Evolutionary conservation across 805 yeast genomes (phyloP).

Genomic region (Torulaspora maleeae): DNA sequence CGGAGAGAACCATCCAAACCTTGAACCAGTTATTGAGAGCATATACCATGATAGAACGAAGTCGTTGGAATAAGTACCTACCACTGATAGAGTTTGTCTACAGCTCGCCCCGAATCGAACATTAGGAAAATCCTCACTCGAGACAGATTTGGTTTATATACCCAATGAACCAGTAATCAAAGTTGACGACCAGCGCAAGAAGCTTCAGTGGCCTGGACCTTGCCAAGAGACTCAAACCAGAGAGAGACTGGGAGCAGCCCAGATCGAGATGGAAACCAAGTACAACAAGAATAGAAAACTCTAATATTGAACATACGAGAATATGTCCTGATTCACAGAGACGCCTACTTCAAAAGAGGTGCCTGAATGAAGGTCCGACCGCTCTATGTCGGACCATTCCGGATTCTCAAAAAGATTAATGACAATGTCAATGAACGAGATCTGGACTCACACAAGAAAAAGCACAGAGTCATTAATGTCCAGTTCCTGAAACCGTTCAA

Average conservation of each 20-base stretch:
- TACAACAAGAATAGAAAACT: neutral
- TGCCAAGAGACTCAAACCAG: neutral
- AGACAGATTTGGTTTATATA: neutral
- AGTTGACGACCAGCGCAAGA: neutral
- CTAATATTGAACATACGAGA: neutral
- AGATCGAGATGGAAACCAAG: neutral
- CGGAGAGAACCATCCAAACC: neutral
- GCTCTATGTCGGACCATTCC: neutral
- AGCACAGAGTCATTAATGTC: neutral
- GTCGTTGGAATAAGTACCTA: neutral
- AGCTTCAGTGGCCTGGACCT: neutral
- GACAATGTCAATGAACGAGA: neutral
- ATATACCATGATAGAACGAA: neutral
- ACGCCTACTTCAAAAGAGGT: neutral
- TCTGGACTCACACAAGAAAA: neutral
- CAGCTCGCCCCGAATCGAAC: no score
- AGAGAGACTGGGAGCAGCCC: neutral
- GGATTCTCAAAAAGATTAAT: neutral
- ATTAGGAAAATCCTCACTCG: no score
- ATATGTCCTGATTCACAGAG: neutral
- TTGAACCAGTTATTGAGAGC: neutral
- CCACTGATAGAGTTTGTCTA: neutral
- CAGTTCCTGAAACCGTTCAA: neutral
- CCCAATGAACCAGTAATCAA: neutral
- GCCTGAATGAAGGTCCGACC: neutral